phyloP scores from a whole-genome alignment of 768 basidiomycete species.

The Xanthoconium stramineum region DNA sequence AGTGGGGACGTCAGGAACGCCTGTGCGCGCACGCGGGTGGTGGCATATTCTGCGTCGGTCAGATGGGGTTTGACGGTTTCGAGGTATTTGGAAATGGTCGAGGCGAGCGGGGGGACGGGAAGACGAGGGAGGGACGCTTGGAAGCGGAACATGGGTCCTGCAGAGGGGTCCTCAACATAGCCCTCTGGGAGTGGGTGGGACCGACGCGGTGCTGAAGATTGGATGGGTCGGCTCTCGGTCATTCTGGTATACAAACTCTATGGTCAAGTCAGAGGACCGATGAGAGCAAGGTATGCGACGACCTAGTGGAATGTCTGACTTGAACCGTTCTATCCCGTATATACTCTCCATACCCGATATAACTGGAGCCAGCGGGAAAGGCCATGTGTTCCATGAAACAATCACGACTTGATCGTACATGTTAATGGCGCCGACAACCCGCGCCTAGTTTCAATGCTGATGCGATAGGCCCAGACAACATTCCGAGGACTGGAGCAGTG shows the following conservation, averaged over 20 bases:
- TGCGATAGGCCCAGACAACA: too few species aligned
- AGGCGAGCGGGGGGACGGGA: constrained; percentile 80
- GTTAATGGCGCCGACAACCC: too few species aligned
- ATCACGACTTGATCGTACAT: too few species aligned
- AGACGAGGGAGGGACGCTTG: constrained; percentile 71
- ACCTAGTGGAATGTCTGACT: constrained; percentile 3
- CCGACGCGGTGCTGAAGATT: constrained; percentile 14
- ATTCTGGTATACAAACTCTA: constrained; percentile 19
- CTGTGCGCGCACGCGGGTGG: constrained; percentile 56
- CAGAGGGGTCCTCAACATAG: constrained; percentile 53
- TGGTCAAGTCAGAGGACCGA: neutral
- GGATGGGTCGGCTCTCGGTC: constrained; percentile 29
- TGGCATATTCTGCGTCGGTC: constrained; percentile 55
- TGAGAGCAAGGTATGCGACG: neutral
- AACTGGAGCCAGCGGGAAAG: too few species aligned
- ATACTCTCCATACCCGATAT: too few species aligned
- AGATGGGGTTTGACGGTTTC: constrained; percentile 79
- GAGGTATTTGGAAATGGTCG: constrained; percentile 86
- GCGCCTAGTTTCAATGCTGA: too few species aligned
- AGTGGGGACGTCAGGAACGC: constrained; percentile 69
- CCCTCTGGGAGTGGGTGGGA: constrained; percentile 39
- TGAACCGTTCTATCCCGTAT: too few species aligned
- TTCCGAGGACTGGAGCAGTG: too few species aligned
- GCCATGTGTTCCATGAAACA: too few species aligned
- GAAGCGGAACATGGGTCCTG: constrained; percentile 67